Evolutionary conservation across 1,139 yeast genomes (phyloP).

Genomic region (Kodamaea suecica): DNA sequence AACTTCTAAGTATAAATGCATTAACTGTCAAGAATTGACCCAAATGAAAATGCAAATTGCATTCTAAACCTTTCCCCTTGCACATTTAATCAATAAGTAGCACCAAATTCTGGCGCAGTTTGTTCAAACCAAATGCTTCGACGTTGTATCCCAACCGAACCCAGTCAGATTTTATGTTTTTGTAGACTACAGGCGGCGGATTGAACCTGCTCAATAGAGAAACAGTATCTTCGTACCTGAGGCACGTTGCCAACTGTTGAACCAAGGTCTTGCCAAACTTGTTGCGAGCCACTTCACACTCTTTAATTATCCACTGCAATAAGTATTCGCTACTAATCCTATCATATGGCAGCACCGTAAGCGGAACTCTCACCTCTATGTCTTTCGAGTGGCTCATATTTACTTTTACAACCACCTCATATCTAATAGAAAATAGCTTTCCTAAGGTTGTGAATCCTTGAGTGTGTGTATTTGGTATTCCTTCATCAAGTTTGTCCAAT

Average conservation of each 20-base stretch:
- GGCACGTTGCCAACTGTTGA: constrained; percentile 19
- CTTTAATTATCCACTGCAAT: constrained; percentile 51
- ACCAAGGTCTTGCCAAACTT: constrained; percentile 35
- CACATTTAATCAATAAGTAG: constrained; percentile 33
- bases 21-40: too few species aligned
- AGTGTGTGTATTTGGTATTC: constrained; percentile 43
- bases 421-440: constrained; percentile 49
- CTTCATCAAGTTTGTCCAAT: constrained; percentile 31
- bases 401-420: constrained; percentile 48
- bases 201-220: constrained; percentile 19
- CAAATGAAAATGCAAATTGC: too few species aligned
- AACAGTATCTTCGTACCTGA: constrained; percentile 25
- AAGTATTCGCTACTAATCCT: constrained; percentile 41
- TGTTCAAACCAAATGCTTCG: constrained; percentile 31
- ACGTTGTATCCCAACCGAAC: constrained; percentile 35
- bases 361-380: constrained; percentile 47
- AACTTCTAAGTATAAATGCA: too few species aligned
- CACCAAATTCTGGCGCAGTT: constrained; percentile 19
- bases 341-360: constrained; percentile 55
- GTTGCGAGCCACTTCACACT: constrained; percentile 44
- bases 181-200: constrained; percentile 31
- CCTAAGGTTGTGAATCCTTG: constrained; percentile 52
- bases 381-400: constrained; percentile 51
- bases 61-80: too few species aligned
- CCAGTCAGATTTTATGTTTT: constrained; percentile 34